These are phyloP conservation scores for Geoglossum glabrum DNA, from an alignment of 495 filamentous ascomycete species.

Conservation along the genomic window DNA sequence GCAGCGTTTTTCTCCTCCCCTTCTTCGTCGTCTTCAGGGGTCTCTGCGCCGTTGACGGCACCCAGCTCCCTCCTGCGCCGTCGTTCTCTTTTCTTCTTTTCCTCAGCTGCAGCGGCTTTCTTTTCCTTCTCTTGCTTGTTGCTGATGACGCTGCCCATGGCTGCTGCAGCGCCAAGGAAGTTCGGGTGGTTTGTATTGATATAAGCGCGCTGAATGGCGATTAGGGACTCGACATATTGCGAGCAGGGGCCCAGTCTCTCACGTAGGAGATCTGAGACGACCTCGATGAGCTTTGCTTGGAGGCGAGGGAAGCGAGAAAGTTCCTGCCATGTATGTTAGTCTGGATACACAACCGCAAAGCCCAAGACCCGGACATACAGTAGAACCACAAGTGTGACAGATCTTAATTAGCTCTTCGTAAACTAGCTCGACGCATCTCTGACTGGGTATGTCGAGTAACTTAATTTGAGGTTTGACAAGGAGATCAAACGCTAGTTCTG, in stretches of 20 bases:
- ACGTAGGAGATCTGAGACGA: slow-evolving; percentile 87
- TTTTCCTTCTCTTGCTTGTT: slow-evolving; percentile 86
- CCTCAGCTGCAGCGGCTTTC: slow-evolving; percentile 57
- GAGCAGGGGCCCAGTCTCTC: slow-evolving; percentile 81
- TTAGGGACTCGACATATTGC: slow-evolving; percentile 82
- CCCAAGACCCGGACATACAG: slow-evolving; percentile 12
- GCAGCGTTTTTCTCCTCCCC: slow-evolving; percentile 12
- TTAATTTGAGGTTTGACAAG: slow-evolving; percentile 98
- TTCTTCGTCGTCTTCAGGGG: slow-evolving; percentile 55
- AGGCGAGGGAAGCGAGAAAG: slow-evolving; percentile 78
- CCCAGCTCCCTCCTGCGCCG: slow-evolving; percentile 63
- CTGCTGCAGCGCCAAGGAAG: slow-evolving; percentile 91
- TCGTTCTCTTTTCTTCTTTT: slow-evolving; percentile 64
- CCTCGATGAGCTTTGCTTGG: slow-evolving; percentile 93
- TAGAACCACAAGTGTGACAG: slow-evolving; percentile 93
- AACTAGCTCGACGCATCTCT: slow-evolving; percentile 90
- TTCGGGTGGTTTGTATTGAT: slow-evolving; percentile 99
- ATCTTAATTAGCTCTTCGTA: slow-evolving; percentile 99
- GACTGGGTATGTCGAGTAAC: slow-evolving; percentile 82
- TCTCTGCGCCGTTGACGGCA: slow-evolving; percentile 48
- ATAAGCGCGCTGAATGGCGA: slow-evolving; percentile 91
- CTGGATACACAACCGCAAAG: neutral
- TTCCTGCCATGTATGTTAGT: slow-evolving; percentile 24
- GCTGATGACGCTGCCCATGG: slow-evolving; percentile 89
- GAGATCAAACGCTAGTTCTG: slow-evolving; percentile 91